Evolutionary conservation across 1,284 basidiomycete genomes (phyloP).

Genomic region (Trametes hirsuta): DNA sequence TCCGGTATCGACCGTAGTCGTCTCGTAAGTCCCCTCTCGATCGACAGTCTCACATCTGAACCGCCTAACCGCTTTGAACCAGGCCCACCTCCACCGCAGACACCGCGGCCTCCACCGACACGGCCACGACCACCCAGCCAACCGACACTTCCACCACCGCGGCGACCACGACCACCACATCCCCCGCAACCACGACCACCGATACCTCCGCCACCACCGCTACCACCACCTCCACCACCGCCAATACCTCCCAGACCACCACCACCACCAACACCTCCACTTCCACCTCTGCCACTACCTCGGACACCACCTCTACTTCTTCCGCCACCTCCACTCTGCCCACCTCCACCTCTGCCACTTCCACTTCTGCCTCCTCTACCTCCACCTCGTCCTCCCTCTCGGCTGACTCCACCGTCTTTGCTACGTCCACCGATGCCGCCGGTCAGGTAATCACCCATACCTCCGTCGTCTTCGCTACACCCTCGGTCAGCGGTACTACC

Average conservation of each 20-base stretch:
- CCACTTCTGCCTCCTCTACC: constrained; percentile 1
- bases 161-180: constrained; percentile 5
- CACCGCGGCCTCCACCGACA: neutral
- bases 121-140: constrained; percentile 12
- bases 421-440: constrained; percentile 9
- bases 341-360: constrained; percentile 7
- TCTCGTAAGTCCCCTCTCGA: neutral
- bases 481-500: neutral
- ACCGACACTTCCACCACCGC: constrained; percentile 13
- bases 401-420: constrained; percentile 5
- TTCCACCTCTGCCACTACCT: constrained; percentile 20
- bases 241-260: constrained; percentile 11
- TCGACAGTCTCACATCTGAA: neutral
- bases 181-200: neutral
- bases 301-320: constrained; percentile 11
- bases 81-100: neutral
- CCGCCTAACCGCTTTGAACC: neutral
- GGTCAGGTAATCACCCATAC: constrained; percentile 17
- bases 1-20: constrained; percentile 1
- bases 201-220: neutral
- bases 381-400: constrained; percentile 2
- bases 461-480: constrained; percentile 6
- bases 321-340: constrained; percentile 9
- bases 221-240: neutral
- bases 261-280: constrained; percentile 20